phyloP scores from a whole-genome alignment of 306 rosid genomes.

The Fagus crenata region DNA sequence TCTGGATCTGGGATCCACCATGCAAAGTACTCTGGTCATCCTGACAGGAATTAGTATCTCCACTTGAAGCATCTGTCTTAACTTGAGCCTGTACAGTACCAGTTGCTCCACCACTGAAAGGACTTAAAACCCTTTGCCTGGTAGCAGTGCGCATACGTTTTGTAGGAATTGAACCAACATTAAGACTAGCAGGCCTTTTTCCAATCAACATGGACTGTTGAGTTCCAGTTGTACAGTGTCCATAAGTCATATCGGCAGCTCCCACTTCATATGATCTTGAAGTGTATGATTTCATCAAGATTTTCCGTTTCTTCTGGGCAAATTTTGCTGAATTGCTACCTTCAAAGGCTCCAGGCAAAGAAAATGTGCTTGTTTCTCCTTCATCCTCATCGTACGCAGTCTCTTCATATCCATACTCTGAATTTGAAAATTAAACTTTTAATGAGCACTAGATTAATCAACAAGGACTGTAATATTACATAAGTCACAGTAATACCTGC shows the following conservation, averaged over 20 bases:
- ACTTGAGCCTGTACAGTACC: conserved; percentile 62
- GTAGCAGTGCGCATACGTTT: conserved; percentile 89
- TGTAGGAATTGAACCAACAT: conserved; percentile 76
- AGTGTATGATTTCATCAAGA: conserved; percentile 46
- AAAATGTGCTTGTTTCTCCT: conserved; percentile 67
- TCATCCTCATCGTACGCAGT: conserved; percentile 75
- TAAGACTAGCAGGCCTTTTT: conserved; percentile 74
- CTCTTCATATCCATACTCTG: conserved; percentile 65
- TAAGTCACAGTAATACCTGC: conserved; percentile 54
- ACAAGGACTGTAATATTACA: conserved; percentile 30
- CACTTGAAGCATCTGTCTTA: conserved; percentile 96
- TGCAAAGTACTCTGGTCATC: conserved; percentile 90
- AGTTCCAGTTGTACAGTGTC: conserved; percentile 51
- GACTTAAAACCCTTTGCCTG: conserved; percentile 87
- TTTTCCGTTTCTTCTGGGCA: conserved; percentile 59
- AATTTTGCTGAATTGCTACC: conserved; percentile 56
- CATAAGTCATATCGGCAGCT: conserved; percentile 67
- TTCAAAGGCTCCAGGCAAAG: conserved; percentile 61
- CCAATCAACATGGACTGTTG: conserved; percentile 58
- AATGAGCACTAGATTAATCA: conserved; percentile 28
- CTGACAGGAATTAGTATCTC: conserved; percentile 95
- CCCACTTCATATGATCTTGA: conserved; percentile 61
- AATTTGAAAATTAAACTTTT: conserved; percentile 21
- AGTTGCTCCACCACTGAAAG: conserved; percentile 55
- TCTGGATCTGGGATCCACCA: conserved; percentile 77